Base-by-base conservation (phyloP, 306 rosid species). In the Crataegus laevigata region DNA sequence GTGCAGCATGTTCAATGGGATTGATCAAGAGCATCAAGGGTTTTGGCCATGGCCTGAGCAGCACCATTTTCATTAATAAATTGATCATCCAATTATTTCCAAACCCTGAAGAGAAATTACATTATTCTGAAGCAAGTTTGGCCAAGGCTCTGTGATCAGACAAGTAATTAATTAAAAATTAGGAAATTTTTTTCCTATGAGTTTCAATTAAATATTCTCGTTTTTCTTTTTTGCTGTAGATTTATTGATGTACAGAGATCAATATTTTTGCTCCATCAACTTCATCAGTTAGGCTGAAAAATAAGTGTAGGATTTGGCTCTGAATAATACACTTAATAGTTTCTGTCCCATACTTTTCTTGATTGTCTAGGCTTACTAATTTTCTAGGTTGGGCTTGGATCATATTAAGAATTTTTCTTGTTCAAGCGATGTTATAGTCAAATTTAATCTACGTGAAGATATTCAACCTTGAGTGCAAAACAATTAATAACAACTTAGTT, bases 1-100 rank as follows among this genome's bases (percentile, higher is more conserved):
- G 76, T 76, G 87, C 86, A 90, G 85, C 87, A 88, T 94, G 89
- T 88, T 90, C 77, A 89, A 84, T 77, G 79, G 82, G 66, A 68
- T 88, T 47, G 93, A 89, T 50, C 76, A 73, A 40, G 97, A 88
- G 67, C 93, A 88, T 66, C 96, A 88, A 34, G 85, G 85, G 79
- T 88, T 80, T 70, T 94, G 97, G 97, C 88, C 92, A 45, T 94
- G 98, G 97, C 88, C 97, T 29, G 90, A 92, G 73, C 91, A 87
- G 67, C 85, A 82, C 36, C 88, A 92, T 54, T 89, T 87, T 73
- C 88, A 81, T 73, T 88, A 79, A 89, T 77, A 55, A 15, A 60
- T 55, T 30, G 54, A 47, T 47, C 54, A 15, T 47, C 21, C 54
- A 47, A 15, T 47, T 47, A 47, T 14, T 47, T 47, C 72, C 69